Evolutionary conservation across 2,329 filamentous ascomycete genomes (phyloP).

Genomic region (Cercospora zeae-maydis): DNA sequence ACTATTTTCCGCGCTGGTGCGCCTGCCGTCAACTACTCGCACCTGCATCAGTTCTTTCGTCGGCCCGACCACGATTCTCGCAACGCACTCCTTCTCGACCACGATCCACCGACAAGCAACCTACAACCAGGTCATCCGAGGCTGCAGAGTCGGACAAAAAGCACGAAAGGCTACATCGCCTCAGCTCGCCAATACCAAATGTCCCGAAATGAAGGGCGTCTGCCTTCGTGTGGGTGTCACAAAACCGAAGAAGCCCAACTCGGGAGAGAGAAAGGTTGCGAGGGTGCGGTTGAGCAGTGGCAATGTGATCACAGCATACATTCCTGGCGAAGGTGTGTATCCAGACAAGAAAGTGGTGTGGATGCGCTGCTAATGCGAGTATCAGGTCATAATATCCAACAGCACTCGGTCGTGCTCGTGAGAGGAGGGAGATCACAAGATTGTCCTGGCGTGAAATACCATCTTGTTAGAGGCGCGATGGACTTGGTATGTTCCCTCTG

Average conservation of each 20-base stretch:
- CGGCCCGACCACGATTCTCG: constrained; percentile 22
- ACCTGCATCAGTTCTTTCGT: constrained; percentile 26
- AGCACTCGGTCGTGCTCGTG: constrained; percentile 97
- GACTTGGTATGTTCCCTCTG: constrained; percentile 69
- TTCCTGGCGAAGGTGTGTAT: constrained; percentile 76
- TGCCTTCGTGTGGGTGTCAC: constrained; percentile 91
- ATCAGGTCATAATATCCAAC: constrained; percentile 89
- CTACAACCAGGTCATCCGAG: constrained; percentile 54
- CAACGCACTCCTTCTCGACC: constrained; percentile 40
- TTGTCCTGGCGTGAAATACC: constrained; percentile 97
- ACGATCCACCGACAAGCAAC: constrained; percentile 43
- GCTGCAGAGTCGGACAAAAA: constrained; percentile 73
- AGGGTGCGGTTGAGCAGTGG: constrained; percentile 86
- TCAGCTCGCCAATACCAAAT: constrained; percentile 60
- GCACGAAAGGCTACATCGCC: constrained; percentile 86
- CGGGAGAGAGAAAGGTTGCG: constrained; percentile 91
- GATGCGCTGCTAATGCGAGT: background rate
- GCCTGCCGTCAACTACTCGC: constrained; percentile 33
- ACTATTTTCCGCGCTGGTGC: constrained; percentile 40
- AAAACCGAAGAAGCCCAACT: constrained; percentile 98
- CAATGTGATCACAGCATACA: constrained; percentile 85
- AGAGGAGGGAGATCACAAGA: constrained; percentile 89
- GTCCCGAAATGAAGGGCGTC: constrained; percentile 89
- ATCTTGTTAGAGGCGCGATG: constrained; percentile 83
- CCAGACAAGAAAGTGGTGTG: constrained; percentile 14